Evolutionary conservation across 2,329 filamentous ascomycete species (phyloP).

Genomic region (Pseudovirgaria hyperparasitica): DNA sequence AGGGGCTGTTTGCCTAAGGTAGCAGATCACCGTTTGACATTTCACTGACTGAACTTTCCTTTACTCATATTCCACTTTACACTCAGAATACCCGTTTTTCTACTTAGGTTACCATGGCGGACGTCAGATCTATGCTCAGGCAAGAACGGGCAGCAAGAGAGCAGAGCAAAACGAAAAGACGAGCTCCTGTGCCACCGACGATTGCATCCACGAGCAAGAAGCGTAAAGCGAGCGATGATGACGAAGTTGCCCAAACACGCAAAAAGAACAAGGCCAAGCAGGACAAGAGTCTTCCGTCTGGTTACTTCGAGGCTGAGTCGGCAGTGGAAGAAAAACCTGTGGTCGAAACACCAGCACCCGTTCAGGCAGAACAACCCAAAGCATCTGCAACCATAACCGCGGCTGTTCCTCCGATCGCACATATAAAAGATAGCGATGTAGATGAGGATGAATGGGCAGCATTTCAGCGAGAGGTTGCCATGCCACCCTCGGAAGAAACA

Average conservation of each 20-base stretch:
- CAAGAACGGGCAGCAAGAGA: slow-evolving; percentile 25
- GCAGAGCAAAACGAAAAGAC: slow-evolving; percentile 16
- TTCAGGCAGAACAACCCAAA: background rate
- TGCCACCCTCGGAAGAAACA: slow-evolving; percentile 13
- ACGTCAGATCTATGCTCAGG: slow-evolving; percentile 24
- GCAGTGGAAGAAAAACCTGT: slow-evolving; percentile 5
- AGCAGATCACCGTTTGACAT: background rate
- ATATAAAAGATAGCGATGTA: slow-evolving; percentile 28
- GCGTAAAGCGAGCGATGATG: slow-evolving; percentile 20
- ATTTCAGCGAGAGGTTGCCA: slow-evolving; percentile 70
- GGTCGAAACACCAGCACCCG: slow-evolving; percentile 3
- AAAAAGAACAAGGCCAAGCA: slow-evolving; percentile 22
- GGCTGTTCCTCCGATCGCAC: slow-evolving; percentile 1
- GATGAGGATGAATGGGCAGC: slow-evolving; percentile 78
- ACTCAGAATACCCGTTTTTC: background rate
- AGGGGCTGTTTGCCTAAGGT: too few relatives aligned
- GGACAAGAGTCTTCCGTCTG: slow-evolving; percentile 17
- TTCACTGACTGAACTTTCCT: background rate
- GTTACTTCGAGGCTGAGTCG: slow-evolving; percentile 21
- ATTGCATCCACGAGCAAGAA: slow-evolving; percentile 19
- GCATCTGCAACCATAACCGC: slow-evolving; percentile 4
- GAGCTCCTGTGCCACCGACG: slow-evolving; percentile 16
- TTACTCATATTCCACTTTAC: slow-evolving; percentile 1
- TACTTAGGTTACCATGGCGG: slow-evolving; percentile 16
- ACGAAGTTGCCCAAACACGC: slow-evolving; percentile 14